Evolutionary conservation across 768 basidiomycete species (phyloP).

Genomic region (Cystofilobasidium ferigula): DNA sequence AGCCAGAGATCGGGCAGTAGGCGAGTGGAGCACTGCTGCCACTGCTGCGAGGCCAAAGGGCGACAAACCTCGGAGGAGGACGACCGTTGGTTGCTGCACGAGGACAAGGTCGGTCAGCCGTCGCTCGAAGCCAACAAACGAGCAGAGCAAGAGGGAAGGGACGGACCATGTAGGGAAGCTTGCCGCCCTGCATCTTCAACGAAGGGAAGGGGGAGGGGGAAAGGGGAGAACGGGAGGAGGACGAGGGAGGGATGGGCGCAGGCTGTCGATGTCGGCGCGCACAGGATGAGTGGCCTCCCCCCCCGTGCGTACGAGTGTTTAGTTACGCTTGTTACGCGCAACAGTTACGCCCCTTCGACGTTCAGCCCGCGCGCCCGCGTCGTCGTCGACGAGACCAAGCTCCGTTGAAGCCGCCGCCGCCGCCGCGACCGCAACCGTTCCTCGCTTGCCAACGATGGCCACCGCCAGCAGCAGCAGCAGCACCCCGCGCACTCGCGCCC

Average conservation of each 20-base stretch:
- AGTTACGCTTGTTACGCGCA: too few species aligned
- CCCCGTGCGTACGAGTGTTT: too few species aligned
- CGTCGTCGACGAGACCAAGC: too few species aligned
- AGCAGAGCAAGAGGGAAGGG: too few species aligned
- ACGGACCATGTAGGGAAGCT: conserved; percentile 23
- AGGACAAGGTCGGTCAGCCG: neutral
- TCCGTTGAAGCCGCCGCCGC: too few species aligned
- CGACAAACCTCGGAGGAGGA: conserved; percentile 56
- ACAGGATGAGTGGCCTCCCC: too few species aligned
- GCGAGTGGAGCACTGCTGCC: too few species aligned
- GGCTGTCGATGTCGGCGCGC: neutral
- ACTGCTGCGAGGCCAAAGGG: neutral
- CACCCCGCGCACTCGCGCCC: neutral
- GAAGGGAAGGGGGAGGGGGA: neutral
- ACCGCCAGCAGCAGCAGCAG: neutral
- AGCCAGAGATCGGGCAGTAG: too few species aligned
- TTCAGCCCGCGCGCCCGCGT: too few species aligned
- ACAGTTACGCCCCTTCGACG: too few species aligned
- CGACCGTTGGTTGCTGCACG: conserved; percentile 85
- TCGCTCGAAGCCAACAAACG: neutral
- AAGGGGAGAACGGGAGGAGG: neutral
- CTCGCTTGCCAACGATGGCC: neutral
- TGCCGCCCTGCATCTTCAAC: conserved; percentile 14
- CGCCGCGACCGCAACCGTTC: neutral
- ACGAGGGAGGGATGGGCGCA: neutral